Base-by-base conservation (phyloP, 345 rosid genomes). In the Iberis pinnata region DNA sequence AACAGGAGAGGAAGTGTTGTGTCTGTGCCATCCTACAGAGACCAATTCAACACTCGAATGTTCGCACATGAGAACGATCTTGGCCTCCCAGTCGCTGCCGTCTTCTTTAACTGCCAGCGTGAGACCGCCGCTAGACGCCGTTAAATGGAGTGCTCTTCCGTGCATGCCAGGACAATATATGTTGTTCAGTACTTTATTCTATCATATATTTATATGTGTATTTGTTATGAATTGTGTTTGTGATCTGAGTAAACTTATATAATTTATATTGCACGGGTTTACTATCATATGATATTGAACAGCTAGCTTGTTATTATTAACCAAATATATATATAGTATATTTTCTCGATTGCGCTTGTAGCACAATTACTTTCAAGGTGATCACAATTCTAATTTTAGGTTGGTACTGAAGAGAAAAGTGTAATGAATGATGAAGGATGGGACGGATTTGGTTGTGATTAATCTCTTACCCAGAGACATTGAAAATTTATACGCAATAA, bases 51-150 rank as follows among this genome's bases (percentile, higher is more conserved):
- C 68, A 73, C 93, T 20, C 63, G 92, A 33, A 75, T 57, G 53
- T 90, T 90, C 47, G 95, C 96, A 0, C 80, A 75, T 52, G 84
- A 75, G 37, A 90, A 87, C 35, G 86, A 76, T 18, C 85, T 90
- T 1, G 88, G 80, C 40, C 78, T 74, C 2, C 96, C 98, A 1
- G 96, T 90, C 1, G 86, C 96, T 0, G 96, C 96, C 11, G 92
- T 90, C 26, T 90, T 73, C 78, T 87, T 87, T 80, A 90, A 90
- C 58, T 80, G 81, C 44, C 98, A 84, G 57, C 78, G 98, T 51
- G 96, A 89, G 72, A 86, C 96, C 6, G 96, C 98, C 6, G 94
- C 98, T n/a, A 79, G 97, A 56, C 80, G 87, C 56, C 96, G 98
- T 26, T 89, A 22, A 43, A 77, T 25, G 22, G 43, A 7, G n/a